These are phyloP conservation scores for Suillus ampliporus DNA, from an alignment of 768 basidiomycete genomes.

Conservation along the genomic window DNA sequence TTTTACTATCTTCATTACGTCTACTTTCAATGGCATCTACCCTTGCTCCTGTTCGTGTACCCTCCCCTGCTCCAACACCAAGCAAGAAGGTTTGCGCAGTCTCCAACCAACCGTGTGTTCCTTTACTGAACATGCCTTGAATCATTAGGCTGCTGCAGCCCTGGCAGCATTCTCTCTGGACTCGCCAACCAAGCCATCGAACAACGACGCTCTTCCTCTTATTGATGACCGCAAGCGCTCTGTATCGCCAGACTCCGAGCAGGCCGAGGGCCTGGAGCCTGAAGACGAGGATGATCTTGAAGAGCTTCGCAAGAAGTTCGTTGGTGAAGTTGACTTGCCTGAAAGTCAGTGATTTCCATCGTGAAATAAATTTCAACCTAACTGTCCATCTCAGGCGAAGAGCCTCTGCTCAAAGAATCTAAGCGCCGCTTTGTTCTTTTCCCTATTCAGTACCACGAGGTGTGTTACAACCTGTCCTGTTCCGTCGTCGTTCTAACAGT, in stretches of 20 bases:
- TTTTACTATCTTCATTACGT: conserved; percentile 1
- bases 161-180: conserved; percentile 48
- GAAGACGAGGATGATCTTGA: conserved; percentile 40
- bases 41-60: conserved; percentile 21
- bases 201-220: conserved; percentile 4
- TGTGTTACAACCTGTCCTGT: conserved; percentile 38
- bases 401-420: conserved; percentile 78
- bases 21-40: conserved; percentile 29
- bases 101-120: conserved; percentile 9
- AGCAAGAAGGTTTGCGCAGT: conserved; percentile 53
- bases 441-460: conserved; percentile 91
- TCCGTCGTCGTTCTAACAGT: not conserved
- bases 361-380: not conserved
- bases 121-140: not conserved
- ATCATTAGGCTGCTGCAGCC: conserved; percentile 46
- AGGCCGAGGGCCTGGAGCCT: conserved; percentile 33
- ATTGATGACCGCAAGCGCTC: conserved; percentile 41
- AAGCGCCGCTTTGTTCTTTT: conserved; percentile 85
- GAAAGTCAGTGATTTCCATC: conserved; percentile 44
- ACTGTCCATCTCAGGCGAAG: conserved; percentile 51
- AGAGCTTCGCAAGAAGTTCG: conserved; percentile 54
- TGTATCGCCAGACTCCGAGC: conserved; percentile 31
- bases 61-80: conserved; percentile 44
- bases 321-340: conserved; percentile 67
- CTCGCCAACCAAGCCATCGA: conserved; percentile 41